phyloP scores from a whole-genome alignment of 495 filamentous ascomycete species.

The Thermochaetoides thermophila region DNA sequence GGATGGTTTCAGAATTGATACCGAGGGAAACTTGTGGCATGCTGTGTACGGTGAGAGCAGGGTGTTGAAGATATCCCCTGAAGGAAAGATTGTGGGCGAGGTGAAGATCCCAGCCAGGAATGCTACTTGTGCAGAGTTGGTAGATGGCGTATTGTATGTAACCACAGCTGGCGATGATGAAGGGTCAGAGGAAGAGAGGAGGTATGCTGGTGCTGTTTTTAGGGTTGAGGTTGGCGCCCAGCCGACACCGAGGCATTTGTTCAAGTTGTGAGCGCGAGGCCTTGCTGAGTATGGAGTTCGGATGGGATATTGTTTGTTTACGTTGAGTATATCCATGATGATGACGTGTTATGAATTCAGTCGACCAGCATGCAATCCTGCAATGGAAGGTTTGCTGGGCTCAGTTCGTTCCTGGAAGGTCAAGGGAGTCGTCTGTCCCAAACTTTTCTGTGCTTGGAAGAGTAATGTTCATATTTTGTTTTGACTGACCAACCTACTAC shows the following conservation, averaged over 20 bases:
- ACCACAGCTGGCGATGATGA: slow-evolving; percentile 52
- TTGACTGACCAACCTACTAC: too few relatives aligned
- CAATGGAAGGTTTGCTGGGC: too few relatives aligned
- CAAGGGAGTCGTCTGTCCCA: too few relatives aligned
- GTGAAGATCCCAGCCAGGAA: slow-evolving; percentile 52
- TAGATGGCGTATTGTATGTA: slow-evolving; percentile 58
- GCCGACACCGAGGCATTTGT: slow-evolving; percentile 43
- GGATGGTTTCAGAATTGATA: slow-evolving; percentile 63
- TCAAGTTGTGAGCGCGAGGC: slow-evolving; percentile 35
- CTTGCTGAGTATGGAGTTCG: too few relatives aligned
- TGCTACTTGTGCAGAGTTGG: slow-evolving; percentile 58
- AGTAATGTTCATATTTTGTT: too few relatives aligned
- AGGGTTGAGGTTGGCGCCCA: slow-evolving; percentile 50
- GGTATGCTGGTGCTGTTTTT: slow-evolving; percentile 51
- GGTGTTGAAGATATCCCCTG: slow-evolving; percentile 50
- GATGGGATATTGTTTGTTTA: slow-evolving; percentile 10
- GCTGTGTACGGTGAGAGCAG: slow-evolving; percentile 59
- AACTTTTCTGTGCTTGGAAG: too few relatives aligned
- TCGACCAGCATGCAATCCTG: too few relatives aligned
- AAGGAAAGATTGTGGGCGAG: slow-evolving; percentile 50
- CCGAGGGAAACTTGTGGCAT: slow-evolving; percentile 59
- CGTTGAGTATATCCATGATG: too few relatives aligned
- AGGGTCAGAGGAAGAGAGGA: slow-evolving; percentile 41
- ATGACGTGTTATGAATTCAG: too few relatives aligned
- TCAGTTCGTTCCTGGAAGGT: too few relatives aligned